Base-by-base conservation (phyloP, 2,329 filamentous ascomycete genomes). In the Sodiomyces alkalinus region DNA sequence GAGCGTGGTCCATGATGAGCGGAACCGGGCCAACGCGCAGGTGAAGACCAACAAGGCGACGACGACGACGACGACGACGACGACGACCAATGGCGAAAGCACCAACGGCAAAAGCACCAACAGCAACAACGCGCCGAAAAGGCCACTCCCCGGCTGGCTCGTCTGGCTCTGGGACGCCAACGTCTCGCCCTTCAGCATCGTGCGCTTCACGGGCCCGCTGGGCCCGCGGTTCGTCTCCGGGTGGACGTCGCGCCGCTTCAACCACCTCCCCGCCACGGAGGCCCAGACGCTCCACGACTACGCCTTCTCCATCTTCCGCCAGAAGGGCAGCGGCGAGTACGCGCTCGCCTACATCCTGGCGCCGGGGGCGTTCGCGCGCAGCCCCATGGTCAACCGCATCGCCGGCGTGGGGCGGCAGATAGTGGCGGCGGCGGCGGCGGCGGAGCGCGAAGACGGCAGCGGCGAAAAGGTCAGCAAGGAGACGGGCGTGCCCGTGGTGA, bases 161-260 rank as follows among this genome's bases (percentile, higher is more conserved):
- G 74, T 76, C 31, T 94, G 86, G 56, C 70, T 98, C 4, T 98
- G 90, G 90, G 90, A 98, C 40, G 80, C 85, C 41, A 98, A 98
- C 47, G 73, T 96, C 38, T 94, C 86, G 0, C 90, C 90, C 6
- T 98, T 98, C 52, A 87, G 77, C 39, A 61, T 98, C 27, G 73
- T 98, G 10, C 80, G 90, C 34, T 77, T 85, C 62, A 68, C 82
- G 2, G 90, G 90, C 1, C 90, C 90, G 0, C 60, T 98, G 1
- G 90, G 90, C 1, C 90, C 90, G 4, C 74, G 86, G 15, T 73
- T 98, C 19, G 83, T 94, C 1, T 94, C 85, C 0, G 86, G 85
- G 33, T 98, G 90, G 90, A 94, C 83, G 7, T 83, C 78, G 11
- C 74, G 90, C 13, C 75, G 90, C 19, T 98, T 98, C 57, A 83